Conservation (phyloP, 495 filamentous ascomycete species). For the Penicillium psychrofluorescens region DNA sequence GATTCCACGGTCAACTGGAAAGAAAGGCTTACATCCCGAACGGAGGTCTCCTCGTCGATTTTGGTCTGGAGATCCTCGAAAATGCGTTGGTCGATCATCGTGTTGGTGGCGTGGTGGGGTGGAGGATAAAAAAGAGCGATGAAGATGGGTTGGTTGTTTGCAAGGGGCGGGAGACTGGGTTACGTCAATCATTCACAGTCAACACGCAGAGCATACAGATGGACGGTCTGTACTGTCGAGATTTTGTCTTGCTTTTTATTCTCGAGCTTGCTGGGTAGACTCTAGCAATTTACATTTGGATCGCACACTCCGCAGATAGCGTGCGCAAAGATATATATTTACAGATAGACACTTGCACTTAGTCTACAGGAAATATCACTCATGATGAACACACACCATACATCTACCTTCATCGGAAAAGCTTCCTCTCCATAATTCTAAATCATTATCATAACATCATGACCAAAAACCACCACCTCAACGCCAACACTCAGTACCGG, state of each 20-base stretch:
- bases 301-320: too few species aligned
- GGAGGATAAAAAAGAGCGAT: background rate
- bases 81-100: slow-evolving; percentile 68
- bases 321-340: too few species aligned
- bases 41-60: slow-evolving; percentile 76
- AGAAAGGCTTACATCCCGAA: slow-evolving; percentile 59
- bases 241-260: too few species aligned
- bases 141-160: slow-evolving; percentile 6
- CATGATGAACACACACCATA: too few species aligned
- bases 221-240: too few species aligned
- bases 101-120: slow-evolving; percentile 7
- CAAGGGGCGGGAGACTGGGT: slow-evolving; percentile 7
- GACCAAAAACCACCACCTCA: background rate
- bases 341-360: too few species aligned
- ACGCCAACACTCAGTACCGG: slow-evolving; percentile 51
- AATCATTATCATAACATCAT: background rate
- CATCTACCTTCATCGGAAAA: background rate
- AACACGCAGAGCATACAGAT: too few species aligned
- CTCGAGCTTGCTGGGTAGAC: too few species aligned
- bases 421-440: slow-evolving; percentile 10
- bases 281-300: too few species aligned
- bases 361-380: too few species aligned
- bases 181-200: slow-evolving; percentile 11
- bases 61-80: slow-evolving; percentile 83
- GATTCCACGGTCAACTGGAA: slow-evolving; percentile 6